Base-by-base conservation (phyloP, 352 stramenopile species). In the Pythium monospermum region DNA sequence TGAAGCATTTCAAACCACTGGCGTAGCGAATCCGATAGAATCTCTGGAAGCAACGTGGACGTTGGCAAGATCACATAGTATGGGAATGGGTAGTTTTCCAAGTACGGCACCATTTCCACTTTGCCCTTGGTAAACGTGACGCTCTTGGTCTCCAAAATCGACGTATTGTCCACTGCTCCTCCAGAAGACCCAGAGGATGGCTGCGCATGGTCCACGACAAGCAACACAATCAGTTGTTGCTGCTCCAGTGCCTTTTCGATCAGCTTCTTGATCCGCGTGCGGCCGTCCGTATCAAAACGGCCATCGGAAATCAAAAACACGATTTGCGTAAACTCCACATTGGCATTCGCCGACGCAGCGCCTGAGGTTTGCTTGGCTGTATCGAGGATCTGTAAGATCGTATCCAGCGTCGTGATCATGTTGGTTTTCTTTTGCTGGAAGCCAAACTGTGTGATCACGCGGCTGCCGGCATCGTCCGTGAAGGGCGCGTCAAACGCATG, bases 31-130 rank as follows among this genome's bases (percentile, higher is more conserved):
- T 99, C 97, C 16, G 96, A 97, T n/a, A 99, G 76, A 31, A 98
- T 97, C 66, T 99, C 97, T 16, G 97, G 98, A 32, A 99, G 76
- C 57, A 94, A 73, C 23, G 85, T 68, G 35, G 98, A 95, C 49
- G 98, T 94, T 4, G 94, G 87, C 19, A 99, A 71, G 35, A 99
- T 69, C 45, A 99, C 88, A 66, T 99, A 99, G 73, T 99, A 99
- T 42, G 97, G 97, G 76, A 99, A 99, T 33, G 98, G 98, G 64
- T 99, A 99, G 73, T 98, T 97, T 56, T 99, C 97, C 28, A 99
- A 87, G 76, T 99, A 99, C 21, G 87, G 77, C 46, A 93, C 97
- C 65, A 99, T 96, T 53, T 93, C 80, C 41, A 98, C 87, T 57
- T 98, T 98, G 36, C 96, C 96, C 44, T 98, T 96, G 40, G 83